Evolutionary conservation across 1,139 yeast genomes (phyloP), one percentile per base, ranked within the genome.

Genomic region (Zygosaccharomyces sapae): DNA sequence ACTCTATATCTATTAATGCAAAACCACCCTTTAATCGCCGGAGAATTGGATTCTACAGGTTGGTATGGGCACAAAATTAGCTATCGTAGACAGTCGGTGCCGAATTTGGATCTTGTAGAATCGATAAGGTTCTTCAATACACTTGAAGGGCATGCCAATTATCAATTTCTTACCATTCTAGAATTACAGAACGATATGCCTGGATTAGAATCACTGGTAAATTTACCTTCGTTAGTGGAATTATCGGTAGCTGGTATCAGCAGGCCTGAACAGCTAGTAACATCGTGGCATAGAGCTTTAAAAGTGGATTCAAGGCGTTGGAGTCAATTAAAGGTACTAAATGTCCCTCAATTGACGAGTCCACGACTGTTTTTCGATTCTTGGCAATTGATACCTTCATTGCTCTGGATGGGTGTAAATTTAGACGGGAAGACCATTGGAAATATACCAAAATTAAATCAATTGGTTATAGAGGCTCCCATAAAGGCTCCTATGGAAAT

Each of bases 281-380:
- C 38, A 9, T 30, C 38, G 18, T 55, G 58, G 56, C 43, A 35
- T 6, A 46, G 47, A 13, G 43, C 49, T 20, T 25, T 55, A 13
- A 27, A 22, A 20, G 35, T 37, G n/a, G 38, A 45, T 22, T 2
- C 25, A 4, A 38, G 38, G 5, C 38, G 39, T 12, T 55, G 59
- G 59, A 19, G 25, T 19, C 18, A 36, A 6, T 34, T 52, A 10
- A 22, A n/a, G 7, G 36, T 24, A n/a, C 30, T 55, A 9, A 37
- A 38, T n/a, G 4, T 55, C 16, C 49, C 52, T 2, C 45, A 48
- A 24, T 39, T 54, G n/a, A 42, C 30, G 12, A 50, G 37, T 33
- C 48, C 49, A 3, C 49, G 43, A 38, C n/a, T 52, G 9, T 34
- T 54, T 33, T 48, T 44, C 38, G 51, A 55, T 3, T 10, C 46